phyloP scores from a whole-genome alignment of 2,329 filamentous ascomycete species.

The Phoma herbarum region DNA sequence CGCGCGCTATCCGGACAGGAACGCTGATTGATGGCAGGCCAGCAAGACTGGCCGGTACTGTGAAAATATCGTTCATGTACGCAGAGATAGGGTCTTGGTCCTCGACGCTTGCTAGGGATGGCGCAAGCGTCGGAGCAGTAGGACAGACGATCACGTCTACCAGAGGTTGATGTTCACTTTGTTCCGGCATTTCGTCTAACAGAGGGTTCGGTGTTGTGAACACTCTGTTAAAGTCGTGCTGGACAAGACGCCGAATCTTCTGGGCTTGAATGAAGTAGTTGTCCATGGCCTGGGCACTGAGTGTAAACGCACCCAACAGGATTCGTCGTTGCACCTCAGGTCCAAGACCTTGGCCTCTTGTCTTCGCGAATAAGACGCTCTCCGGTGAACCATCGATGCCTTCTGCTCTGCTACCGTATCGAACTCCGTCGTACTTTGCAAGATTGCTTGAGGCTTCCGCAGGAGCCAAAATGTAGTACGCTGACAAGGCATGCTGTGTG shows the following conservation, averaged over 20 bases:
- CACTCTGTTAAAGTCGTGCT: slow-evolving; percentile 83
- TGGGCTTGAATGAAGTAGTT: slow-evolving; percentile 98
- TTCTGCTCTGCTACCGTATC: slow-evolving; percentile 74
- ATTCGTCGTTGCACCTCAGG: slow-evolving; percentile 87
- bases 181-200: slow-evolving; percentile 51
- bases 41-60: slow-evolving; percentile 91
- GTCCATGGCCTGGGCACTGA: slow-evolving; percentile 89
- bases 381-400: slow-evolving; percentile 66
- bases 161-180: slow-evolving; percentile 63
- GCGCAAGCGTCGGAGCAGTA: slow-evolving; percentile 81
- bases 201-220: slow-evolving; percentile 78
- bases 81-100: slow-evolving; percentile 69
- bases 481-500: slow-evolving; percentile 84
- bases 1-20: slow-evolving; percentile 63
- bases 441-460: slow-evolving; percentile 96
- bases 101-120: slow-evolving; percentile 67
- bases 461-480: slow-evolving; percentile 94
- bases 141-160: slow-evolving; percentile 91
- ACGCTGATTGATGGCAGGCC: slow-evolving; percentile 89
- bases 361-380: slow-evolving; percentile 70
- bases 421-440: slow-evolving; percentile 95
- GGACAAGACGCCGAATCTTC: slow-evolving; percentile 81
- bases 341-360: slow-evolving; percentile 79
- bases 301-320: slow-evolving; percentile 85
- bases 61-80: slow-evolving; percentile 95